Base-by-base conservation (phyloP, 129 eudicot species). In the Chrysanthemum lavandulifolium region DNA sequence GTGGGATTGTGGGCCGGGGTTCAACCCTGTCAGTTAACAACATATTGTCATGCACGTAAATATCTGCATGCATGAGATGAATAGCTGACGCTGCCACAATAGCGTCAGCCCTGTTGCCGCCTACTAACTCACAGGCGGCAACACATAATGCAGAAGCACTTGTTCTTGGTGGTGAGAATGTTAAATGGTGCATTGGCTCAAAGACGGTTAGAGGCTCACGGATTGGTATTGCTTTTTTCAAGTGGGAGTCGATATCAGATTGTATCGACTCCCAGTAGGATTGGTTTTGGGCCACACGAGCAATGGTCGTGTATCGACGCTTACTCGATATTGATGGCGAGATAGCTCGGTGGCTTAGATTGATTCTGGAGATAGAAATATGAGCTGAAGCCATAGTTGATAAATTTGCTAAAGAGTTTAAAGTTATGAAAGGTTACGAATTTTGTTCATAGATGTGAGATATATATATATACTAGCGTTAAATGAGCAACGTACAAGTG, bases 141-240 rank as follows among this genome's bases (percentile, higher is more conserved):
- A 87, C 74, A 45, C 94, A 86, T 16, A 89, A 54, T 3, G 90
- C 77, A 0, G 96, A 73, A 0, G 92, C 88, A 8, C 79, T 75
- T 66, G 84, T 79, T 40, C 18, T 74, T 1, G 96, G 91, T 5
- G 94, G 76, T 5, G 89, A 52, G 4, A 87, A 83, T 21, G 93
- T 85, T 6, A 90, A 79, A 76, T 87, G 71, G 76, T 81, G 89
- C 96, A 87, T 87, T 76, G 96, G 96, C 78, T 83, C 91, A 72
- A 81, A 90, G 6, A 90, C 93, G 1, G 84, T 9, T 1, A 73
- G 52, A 7, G 93, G 93, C 3, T 74, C 72, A 36, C 87, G 78
- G 53, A 90, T 86, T 2, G 82, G 75, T 33, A 87, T 84, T 60
- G 85, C 58, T 55, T 76, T 86, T 40, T 84, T 81, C 43, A 90